A percentile compares a stretch with the other conserved stretches of the same genome.
Evolutionary conservation across 2,329 filamentous ascomycete species (phyloP).

Genomic region (Colletotrichum tropicale): DNA sequence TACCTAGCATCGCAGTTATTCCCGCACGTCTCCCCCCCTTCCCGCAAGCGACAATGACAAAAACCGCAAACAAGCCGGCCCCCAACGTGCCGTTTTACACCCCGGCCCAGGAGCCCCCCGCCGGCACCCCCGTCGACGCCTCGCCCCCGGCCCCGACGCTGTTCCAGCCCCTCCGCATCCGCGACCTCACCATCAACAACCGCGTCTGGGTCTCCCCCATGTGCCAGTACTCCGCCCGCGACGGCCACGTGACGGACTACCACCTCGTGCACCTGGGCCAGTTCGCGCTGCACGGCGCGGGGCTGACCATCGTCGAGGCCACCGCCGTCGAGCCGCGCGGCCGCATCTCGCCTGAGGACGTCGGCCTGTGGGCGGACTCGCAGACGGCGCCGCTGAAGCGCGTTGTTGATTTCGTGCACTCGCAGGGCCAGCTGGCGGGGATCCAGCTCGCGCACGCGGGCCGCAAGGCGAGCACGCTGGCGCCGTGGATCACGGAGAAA

Average conservation of each 20-base stretch:
- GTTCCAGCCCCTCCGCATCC: constrained; percentile 61
- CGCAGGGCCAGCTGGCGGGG: constrained; percentile 76
- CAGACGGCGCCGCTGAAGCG: constrained; percentile 76
- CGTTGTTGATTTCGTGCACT: constrained; percentile 80
- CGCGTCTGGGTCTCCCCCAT: constrained; percentile 65
- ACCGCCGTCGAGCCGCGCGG: constrained; percentile 77
- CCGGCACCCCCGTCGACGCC: constrained; percentile 48
- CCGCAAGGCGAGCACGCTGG: constrained; percentile 65
- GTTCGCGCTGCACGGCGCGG: constrained; percentile 77
- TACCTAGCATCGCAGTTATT: background rate
- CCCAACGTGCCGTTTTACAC: constrained; percentile 57
- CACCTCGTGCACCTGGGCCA: constrained; percentile 84
- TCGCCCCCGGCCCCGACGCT: constrained; percentile 52
- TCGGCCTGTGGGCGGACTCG: constrained; percentile 82
- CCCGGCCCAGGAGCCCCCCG: constrained; percentile 55
- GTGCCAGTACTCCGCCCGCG: constrained; percentile 62
- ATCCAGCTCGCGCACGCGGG: constrained; percentile 87
- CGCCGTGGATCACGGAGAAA: constrained; percentile 69
- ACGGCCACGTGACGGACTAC: constrained; percentile 78
- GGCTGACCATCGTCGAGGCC: constrained; percentile 78
- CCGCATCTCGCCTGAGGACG: constrained; percentile 81
- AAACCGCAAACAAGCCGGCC: constrained; percentile 41
- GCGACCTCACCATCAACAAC: constrained; percentile 58
- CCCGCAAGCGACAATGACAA: constrained; percentile 22
- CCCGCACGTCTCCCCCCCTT: background rate